phyloP scores from a whole-genome alignment of 805 yeast genomes.

The Cyberlindnera mycetangii region DNA sequence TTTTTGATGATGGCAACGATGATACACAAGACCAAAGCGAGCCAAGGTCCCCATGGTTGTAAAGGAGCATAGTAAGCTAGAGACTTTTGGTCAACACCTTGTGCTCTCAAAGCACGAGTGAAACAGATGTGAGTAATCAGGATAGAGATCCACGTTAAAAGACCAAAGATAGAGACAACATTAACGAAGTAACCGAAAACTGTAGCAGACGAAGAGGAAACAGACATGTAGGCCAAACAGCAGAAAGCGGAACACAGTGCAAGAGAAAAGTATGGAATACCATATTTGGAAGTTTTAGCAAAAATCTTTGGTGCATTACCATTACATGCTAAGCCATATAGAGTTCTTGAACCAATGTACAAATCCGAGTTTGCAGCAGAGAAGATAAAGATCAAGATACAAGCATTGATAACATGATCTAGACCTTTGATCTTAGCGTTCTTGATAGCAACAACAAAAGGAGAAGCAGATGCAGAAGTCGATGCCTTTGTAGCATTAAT shows the following conservation, averaged over 20 bases:
- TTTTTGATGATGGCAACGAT: conserved; percentile 63
- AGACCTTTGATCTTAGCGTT: conserved; percentile 61
- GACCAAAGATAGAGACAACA: conserved; percentile 72
- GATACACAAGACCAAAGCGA: conserved; percentile 52
- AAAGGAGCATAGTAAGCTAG: conserved; percentile 58
- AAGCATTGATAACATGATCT: conserved; percentile 75
- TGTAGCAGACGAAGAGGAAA: conserved; percentile 50
- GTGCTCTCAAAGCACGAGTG: conserved; percentile 61
- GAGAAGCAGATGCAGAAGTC: conserved; percentile 72
- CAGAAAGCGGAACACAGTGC: conserved; percentile 49
- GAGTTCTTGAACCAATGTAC: conserved; percentile 72
- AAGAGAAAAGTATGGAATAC: conserved; percentile 66
- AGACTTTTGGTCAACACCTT: conserved; percentile 49
- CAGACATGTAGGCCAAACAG: conserved; percentile 68
- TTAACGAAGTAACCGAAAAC: conserved; percentile 71
- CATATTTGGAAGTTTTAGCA: conserved; percentile 48
- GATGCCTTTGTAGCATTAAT: conserved; percentile 43
- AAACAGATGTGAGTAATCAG: conserved; percentile 65
- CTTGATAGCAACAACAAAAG: conserved; percentile 79
- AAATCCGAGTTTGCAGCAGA: conserved; percentile 81
- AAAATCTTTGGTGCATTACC: conserved; percentile 73
- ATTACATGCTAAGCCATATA: conserved; percentile 68
- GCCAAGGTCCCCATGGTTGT: conserved; percentile 65
- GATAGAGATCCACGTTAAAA: conserved; percentile 73
- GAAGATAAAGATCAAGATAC: conserved; percentile 72